These are phyloP conservation scores for Suillus brevipes DNA, from an alignment of 768 basidiomycete genomes.

Conservation along the genomic window DNA sequence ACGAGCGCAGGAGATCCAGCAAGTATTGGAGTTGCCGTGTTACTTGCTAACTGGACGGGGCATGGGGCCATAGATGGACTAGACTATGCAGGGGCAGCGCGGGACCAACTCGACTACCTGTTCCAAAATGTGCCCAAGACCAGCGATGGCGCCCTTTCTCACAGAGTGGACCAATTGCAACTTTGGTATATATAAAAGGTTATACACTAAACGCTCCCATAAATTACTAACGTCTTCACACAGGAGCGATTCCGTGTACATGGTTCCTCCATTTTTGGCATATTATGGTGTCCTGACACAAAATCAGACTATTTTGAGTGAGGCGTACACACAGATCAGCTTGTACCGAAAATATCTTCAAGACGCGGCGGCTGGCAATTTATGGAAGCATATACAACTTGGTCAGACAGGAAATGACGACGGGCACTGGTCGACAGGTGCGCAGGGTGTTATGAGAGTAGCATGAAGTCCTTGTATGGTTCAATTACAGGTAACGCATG, in stretches of 20 bases:
- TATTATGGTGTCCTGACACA: slow-evolving; percentile 70
- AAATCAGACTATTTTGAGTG: slow-evolving; percentile 58
- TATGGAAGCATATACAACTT: slow-evolving; percentile 78
- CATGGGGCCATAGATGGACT: slow-evolving; percentile 37
- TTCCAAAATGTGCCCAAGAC: slow-evolving; percentile 59
- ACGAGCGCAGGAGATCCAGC: slow-evolving; percentile 77
- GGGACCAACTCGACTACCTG: slow-evolving; percentile 65
- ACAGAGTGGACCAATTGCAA: slow-evolving; percentile 66
- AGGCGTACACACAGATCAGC: slow-evolving; percentile 70
- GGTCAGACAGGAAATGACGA: slow-evolving; percentile 54
- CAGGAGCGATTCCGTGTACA: slow-evolving; percentile 81
- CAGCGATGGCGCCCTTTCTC: slow-evolving; percentile 78
- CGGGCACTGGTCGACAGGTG: slow-evolving; percentile 83
- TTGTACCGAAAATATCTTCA: slow-evolving; percentile 69
- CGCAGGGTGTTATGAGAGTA: slow-evolving; percentile 12
- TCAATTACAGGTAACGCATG: slow-evolving; percentile 70
- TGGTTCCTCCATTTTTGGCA: slow-evolving; percentile 86
- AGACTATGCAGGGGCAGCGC: slow-evolving; percentile 64
- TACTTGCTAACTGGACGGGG: slow-evolving; percentile 59
- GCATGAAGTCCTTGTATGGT: neutral
- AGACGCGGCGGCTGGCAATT: slow-evolving; percentile 46
- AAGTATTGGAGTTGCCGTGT: slow-evolving; percentile 69
- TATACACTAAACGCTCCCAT: neutral
- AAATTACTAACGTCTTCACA: neutral
- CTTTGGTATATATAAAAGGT: slow-evolving; percentile 53